Evolutionary conservation across 192 early-diverging fungal species (phyloP), one percentile per base, ranked within the genome.

Genomic region (Coemansia sp.): DNA sequence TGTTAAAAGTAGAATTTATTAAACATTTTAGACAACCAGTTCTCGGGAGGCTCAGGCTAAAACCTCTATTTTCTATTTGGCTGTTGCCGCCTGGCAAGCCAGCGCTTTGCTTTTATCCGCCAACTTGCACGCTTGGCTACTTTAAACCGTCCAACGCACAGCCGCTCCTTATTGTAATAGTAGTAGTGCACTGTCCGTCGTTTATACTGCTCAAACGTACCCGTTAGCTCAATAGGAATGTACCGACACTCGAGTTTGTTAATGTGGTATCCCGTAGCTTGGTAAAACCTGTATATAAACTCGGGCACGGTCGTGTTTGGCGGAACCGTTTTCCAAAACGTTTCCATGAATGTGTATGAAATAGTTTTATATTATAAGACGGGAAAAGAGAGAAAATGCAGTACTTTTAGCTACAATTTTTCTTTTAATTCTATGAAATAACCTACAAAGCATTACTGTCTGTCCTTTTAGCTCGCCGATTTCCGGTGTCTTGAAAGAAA

Each of bases 151-250:
- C 50, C 50, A 52, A 52, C 50, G 8, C 11, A 17, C 50, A 17
- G 3, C 9, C 21, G 23, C 7, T 52, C 50, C 19, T 17, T 24
- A 5, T 24, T 52, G 50, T 52, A 52, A 21, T 52, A 52, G 9
- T 52, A 52, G 9, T 19, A 52, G 5, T 52, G 50, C 10, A 52
- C 21, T 10, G 50, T 19, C 19, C 50, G 4, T 3, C 9, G 10
- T 17, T 21, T 52, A 17, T 52, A 52, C 50, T 15, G 15, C 23
- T 52, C 50, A 52, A 52, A 52, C 17, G 50, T 52, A 24, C 50
- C 50, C 11, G 10, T 8, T 2, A 24, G 5, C 11, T 52, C 50
- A 10, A 52, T 17, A 15, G 50, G 50, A 10, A 11, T 17, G 23
- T 52, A 52, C 4, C 50, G 4, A 24, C 50, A 52, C 23, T 52